Conservation (phyloP, 2,329 filamentous ascomycete genomes). For the Fusarium sp. region DNA sequence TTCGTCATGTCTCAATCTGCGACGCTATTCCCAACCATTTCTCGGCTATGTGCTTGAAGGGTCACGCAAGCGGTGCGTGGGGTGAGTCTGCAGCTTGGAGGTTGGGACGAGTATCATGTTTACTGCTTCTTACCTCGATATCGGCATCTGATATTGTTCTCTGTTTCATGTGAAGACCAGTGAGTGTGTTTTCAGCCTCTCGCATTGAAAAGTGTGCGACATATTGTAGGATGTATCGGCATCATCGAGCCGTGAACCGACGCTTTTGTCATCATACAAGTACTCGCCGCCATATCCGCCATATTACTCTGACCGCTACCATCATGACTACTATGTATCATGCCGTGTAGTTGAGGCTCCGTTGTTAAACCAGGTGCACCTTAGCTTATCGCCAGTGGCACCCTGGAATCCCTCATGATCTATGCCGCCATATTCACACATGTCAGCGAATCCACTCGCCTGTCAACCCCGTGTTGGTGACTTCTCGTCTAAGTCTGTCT, state of each 20-base stretch:
- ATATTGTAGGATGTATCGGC: conserved; percentile 12
- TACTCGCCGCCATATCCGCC: conserved; percentile 21
- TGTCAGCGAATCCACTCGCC: conserved; percentile 17
- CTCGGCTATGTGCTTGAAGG: conserved; percentile 29
- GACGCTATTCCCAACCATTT: conserved; percentile 37
- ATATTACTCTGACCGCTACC: conserved; percentile 12
- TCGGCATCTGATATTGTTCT: conserved; percentile 5
- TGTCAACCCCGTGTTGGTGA: conserved; percentile 9
- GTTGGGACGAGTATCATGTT: conserved; percentile 12
- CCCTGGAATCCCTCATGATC: conserved; percentile 14
- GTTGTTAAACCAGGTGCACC: conserved; percentile 7
- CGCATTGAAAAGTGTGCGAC: not conserved
- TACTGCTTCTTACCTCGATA: conserved; percentile 1
- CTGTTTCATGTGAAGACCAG: not conserved
- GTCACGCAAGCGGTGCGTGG: conserved; percentile 41
- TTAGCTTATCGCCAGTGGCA: not conserved
- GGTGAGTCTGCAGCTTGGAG: conserved; percentile 19
- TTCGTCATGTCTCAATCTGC: conserved; percentile 42
- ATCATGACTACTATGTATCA: conserved; percentile 11
- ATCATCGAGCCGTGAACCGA: conserved; percentile 32
- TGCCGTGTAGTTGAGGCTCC: conserved; percentile 36
- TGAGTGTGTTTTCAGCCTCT: conserved; percentile 10
- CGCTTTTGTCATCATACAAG: conserved; percentile 19
- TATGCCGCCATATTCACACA: conserved; percentile 27
- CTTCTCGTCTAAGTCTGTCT: conserved; percentile 28